A percentile compares a stretch with the other conserved stretches of the same genome.
Evolutionary conservation across 768 basidiomycete species (phyloP).

Genomic region (Mycena indigotica): DNA sequence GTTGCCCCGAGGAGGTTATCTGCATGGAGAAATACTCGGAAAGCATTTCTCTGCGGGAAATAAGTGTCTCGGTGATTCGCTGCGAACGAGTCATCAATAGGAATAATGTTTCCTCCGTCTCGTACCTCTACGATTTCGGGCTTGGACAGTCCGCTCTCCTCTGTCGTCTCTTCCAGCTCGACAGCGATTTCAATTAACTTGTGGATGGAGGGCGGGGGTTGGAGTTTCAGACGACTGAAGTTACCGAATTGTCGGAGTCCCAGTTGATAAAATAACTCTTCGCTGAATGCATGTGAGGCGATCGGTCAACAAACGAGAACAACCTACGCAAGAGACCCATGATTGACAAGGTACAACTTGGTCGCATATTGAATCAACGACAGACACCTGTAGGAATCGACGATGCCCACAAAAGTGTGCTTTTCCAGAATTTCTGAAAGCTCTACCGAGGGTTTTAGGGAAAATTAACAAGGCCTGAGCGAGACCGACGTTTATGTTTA

Average conservation of each 20-base stretch:
- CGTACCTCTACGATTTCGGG: conserved; percentile 59
- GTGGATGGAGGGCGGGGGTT: conserved; percentile 77
- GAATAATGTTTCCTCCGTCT: not conserved
- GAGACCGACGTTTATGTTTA: conserved; percentile 69
- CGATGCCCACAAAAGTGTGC: conserved; percentile 91
- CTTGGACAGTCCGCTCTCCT: conserved; percentile 55
- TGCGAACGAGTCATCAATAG: not conserved
- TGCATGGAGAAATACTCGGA: conserved; percentile 86
- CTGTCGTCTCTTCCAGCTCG: conserved; percentile 63
- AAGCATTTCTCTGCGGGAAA: conserved; percentile 77
- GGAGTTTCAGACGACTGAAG: conserved; percentile 71
- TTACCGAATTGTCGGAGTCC: conserved; percentile 90
- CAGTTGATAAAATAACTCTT: conserved; percentile 95
- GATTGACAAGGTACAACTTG: conserved; percentile 87
- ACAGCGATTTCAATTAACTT: conserved; percentile 80
- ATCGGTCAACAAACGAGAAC: not conserved
- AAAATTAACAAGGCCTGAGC: not conserved
- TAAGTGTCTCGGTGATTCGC: conserved; percentile 66
- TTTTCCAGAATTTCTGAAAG: conserved; percentile 82
- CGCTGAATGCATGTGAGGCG: conserved; percentile 46
- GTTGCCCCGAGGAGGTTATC: conserved; percentile 63
- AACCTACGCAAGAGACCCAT: conserved; percentile 79
- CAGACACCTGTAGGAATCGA: conserved; percentile 71
- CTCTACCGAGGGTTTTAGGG: conserved; percentile 45
- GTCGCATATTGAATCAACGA: conserved; percentile 87